phyloP scores from a whole-genome alignment of 2,329 filamentous ascomycete species.

The Pestalotiopsis fici region DNA sequence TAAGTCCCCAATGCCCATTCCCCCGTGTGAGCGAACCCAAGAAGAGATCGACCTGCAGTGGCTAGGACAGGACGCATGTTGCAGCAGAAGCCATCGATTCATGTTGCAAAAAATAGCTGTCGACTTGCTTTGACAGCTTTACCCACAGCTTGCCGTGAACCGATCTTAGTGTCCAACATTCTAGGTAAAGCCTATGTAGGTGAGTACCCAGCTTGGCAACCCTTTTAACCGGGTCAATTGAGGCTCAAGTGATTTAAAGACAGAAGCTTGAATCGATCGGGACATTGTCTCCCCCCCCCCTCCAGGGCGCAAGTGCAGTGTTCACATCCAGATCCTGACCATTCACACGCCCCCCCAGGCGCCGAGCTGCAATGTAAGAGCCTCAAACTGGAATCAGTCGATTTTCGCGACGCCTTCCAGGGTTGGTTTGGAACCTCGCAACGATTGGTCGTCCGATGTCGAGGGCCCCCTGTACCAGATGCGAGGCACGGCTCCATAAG shows the following conservation, averaged over 20 bases:
- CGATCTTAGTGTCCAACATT: background rate
- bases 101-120: background rate
- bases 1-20: too few relatives aligned
- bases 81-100: background rate
- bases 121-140: background rate
- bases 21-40: background rate
- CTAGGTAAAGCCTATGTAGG: too few relatives aligned
- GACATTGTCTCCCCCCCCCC: too few relatives aligned
- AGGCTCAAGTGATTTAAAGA: background rate
- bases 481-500: background rate
- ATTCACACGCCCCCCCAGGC: background rate
- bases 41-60: background rate
- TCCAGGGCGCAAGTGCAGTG: background rate
- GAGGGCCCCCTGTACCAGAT: background rate
- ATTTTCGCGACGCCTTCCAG: slow-evolving; percentile 2
- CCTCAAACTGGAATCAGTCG: slow-evolving; percentile 10
- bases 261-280: background rate
- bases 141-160: background rate
- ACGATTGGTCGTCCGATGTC: background rate
- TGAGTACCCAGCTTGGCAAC: slow-evolving; percentile 5
- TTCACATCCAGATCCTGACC: background rate
- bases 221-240: slow-evolving; percentile 2
- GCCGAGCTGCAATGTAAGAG: slow-evolving; percentile 3
- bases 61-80: background rate
- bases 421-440: background rate